Conservation (phyloP, 2,329 filamentous ascomycete genomes). For the Diaporthe sp. region DNA sequence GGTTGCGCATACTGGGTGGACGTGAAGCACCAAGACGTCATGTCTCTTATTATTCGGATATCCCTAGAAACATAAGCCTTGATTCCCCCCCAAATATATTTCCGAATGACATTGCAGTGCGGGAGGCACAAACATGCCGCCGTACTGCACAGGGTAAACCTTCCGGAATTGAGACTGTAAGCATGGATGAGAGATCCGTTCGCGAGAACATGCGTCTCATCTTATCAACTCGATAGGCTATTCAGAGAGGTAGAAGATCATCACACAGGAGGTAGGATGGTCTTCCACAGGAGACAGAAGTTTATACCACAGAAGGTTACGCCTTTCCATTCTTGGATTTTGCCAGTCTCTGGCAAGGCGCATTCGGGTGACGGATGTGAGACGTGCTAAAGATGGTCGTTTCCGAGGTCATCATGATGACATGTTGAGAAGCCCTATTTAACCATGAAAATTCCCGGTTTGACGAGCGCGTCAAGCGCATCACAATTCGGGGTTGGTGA, state of each 20-base stretch:
- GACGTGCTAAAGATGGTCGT: neutral
- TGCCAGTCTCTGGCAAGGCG: neutral
- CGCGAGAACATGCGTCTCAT: too few relatives aligned
- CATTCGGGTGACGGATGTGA: neutral
- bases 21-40: slow-evolving; percentile 6
- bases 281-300: neutral
- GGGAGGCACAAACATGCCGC: neutral
- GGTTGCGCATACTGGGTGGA: neutral
- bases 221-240: too few relatives aligned
- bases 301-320: neutral
- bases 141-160: neutral
- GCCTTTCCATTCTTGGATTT: neutral
- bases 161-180: neutral
- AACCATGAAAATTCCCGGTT: neutral
- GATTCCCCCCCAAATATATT: neutral
- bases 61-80: slow-evolving; percentile 28
- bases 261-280: neutral
- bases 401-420: neutral
- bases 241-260: too few relatives aligned
- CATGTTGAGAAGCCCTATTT: neutral
- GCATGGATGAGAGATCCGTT: too few relatives aligned
- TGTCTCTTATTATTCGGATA: slow-evolving; percentile 15
- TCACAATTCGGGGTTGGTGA: neutral
- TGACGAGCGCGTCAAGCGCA: slow-evolving; percentile 23
- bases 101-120: neutral